phyloP scores from a whole-genome alignment of 371 early-diverging fungal genomes.

The Apophysomyces trapeziformis region DNA sequence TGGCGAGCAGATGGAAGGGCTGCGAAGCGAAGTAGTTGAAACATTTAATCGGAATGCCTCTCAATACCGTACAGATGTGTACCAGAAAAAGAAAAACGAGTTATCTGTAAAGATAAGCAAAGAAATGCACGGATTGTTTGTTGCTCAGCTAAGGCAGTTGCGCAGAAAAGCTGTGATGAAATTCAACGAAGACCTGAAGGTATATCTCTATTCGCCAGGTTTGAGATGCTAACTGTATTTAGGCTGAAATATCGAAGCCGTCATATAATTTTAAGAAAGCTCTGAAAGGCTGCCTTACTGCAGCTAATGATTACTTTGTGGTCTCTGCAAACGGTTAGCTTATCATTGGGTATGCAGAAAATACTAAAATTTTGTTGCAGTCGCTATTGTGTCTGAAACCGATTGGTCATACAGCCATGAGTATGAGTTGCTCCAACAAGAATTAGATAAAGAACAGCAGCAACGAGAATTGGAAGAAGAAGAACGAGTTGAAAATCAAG shows the following conservation, averaged over 20 bases:
- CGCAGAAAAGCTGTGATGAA: constrained; percentile 67
- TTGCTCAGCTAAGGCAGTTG: constrained; percentile 87
- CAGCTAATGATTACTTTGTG: constrained; percentile 48
- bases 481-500: no score
- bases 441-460: constrained; percentile 34
- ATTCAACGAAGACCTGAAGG: constrained; percentile 59
- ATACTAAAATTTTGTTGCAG: constrained; percentile 14
- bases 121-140: constrained; percentile 75
- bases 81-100: constrained; percentile 82
- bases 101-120: constrained; percentile 77
- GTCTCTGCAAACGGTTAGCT: constrained; percentile 36
- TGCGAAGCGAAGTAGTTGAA: constrained; percentile 63
- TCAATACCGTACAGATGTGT: constrained; percentile 92
- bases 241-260: constrained; percentile 48
- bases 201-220: neutral
- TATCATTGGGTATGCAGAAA: neutral
- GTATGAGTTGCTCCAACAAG: constrained; percentile 60
- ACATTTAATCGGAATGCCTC: constrained; percentile 89
- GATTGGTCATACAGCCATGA: constrained; percentile 83
- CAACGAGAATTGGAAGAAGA: no score
- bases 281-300: constrained; percentile 43
- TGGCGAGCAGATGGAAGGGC: constrained; percentile 68
- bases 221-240: constrained; percentile 17
- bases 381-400: constrained; percentile 64
- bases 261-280: constrained; percentile 60